Evolutionary conservation across 352 stramenopile species (phyloP), one percentile per base, ranked within the genome.

Genomic region (Aphanomyces cochlioides): DNA sequence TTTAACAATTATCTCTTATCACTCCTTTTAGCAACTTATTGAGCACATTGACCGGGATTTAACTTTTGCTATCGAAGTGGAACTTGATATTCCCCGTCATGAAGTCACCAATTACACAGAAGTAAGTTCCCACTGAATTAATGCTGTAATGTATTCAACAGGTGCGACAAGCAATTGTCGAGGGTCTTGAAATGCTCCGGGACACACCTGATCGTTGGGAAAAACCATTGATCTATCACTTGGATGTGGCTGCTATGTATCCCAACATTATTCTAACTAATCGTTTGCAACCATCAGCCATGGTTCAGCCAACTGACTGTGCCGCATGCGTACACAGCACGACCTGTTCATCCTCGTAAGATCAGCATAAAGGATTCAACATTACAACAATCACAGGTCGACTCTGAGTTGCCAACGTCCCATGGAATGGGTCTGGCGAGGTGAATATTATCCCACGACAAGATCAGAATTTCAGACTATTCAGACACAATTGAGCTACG

Each of bases 191-290:
- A 72, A 87, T 87, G 21, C 87, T 99, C 38, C 85, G 95, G 5
- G 96, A 99, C 70, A 86, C 85, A 38, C 97, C 97, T 1, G 88
- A 90, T 50, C 86, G 93, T 5, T 86, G 80, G 67, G 91, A 93
- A 80, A 94, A 87, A 50, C 98, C 98, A 0, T 86, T 98, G 21
- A 98, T 99, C 64, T 99, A 99, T 74, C 97, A 99, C 74, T 90
- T 99, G 73, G 98, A 99, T 79, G 98, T 99, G 3, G 96, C 92
- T 34, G 98, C 97, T 36, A 99, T 99, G 98, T 99, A 99, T 77
- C 98, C 97, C 7, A 99, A 99, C 74, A 99, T 99, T 72, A 99
- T 99, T 78, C 75, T 99, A 8, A 99, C 97, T 6, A 99, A 99
- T 75, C 93, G 98, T 2, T 79, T 99, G 47, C 97, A 99, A 80